These are phyloP conservation scores for Lachancea fermentati DNA, from an alignment of 805 yeast species.

Conservation along the genomic window DNA sequence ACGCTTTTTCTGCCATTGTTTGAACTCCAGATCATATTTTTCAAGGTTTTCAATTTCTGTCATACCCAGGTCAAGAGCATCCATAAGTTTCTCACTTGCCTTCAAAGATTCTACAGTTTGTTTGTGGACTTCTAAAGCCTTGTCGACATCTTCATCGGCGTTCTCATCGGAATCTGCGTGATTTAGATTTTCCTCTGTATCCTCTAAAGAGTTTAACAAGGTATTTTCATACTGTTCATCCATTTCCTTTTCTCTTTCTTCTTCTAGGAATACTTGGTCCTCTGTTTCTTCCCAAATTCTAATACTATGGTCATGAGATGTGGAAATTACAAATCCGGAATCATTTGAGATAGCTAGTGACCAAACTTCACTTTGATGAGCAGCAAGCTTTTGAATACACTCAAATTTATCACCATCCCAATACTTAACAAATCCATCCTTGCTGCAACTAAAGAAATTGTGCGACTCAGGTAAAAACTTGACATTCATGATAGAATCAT, in stretches of 20 bases:
- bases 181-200: slow-evolving; percentile 38
- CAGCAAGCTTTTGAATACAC: slow-evolving; percentile 78
- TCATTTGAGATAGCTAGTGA: slow-evolving; percentile 67
- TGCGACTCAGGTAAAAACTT: slow-evolving; percentile 80
- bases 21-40: slow-evolving; percentile 42
- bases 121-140: slow-evolving; percentile 60
- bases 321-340: slow-evolving; percentile 69
- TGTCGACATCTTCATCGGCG: slow-evolving; percentile 46
- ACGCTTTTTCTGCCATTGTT: slow-evolving; percentile 37
- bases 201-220: slow-evolving; percentile 66
- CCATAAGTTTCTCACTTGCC: slow-evolving; percentile 90
- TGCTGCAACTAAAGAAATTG: slow-evolving; percentile 83
- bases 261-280: slow-evolving; percentile 94
- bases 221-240: slow-evolving; percentile 88
- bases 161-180: slow-evolving; percentile 34
- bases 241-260: slow-evolving; percentile 92
- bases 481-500: slow-evolving; percentile 89
- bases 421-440: slow-evolving; percentile 84
- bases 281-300: slow-evolving; percentile 92
- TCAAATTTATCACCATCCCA: slow-evolving; percentile 99
- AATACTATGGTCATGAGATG: slow-evolving; percentile 90
- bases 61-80: slow-evolving; percentile 79
- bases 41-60: slow-evolving; percentile 58
- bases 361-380: slow-evolving; percentile 95
- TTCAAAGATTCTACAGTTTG: slow-evolving; percentile 89